These are phyloP conservation scores for Candida maris DNA, from an alignment of 805 yeast species.

Conservation along the genomic window DNA sequence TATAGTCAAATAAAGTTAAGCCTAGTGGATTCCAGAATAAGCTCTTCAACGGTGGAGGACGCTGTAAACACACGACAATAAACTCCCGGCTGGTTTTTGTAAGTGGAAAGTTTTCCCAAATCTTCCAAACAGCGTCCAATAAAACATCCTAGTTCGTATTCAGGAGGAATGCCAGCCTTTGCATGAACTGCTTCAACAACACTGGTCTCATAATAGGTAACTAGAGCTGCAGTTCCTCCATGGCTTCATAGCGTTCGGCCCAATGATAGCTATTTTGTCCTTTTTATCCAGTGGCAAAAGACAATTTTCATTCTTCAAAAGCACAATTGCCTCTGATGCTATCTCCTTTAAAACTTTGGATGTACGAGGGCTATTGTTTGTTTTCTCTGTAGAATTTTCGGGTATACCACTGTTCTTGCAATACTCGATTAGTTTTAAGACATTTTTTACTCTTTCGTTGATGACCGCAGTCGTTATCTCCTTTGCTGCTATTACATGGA, in stretches of 20 bases:
- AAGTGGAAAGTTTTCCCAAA: constrained; percentile 15
- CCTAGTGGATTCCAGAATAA: constrained; percentile 15
- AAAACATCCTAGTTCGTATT: constrained; percentile 35
- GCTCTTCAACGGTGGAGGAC: constrained; percentile 29
- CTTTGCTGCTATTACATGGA: constrained; percentile 41
- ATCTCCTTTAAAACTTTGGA: constrained; percentile 38
- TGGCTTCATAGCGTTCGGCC: constrained; percentile 53
- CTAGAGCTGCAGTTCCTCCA: constrained; percentile 56
- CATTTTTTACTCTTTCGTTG: constrained; percentile 46
- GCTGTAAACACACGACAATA: constrained; percentile 26
- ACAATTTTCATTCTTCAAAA: constrained; percentile 50
- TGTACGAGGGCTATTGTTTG: constrained; percentile 46
- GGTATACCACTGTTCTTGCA: constrained; percentile 42
- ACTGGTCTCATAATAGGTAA: constrained; percentile 20
- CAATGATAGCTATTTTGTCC: constrained; percentile 50
- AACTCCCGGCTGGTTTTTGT: constrained; percentile 26
- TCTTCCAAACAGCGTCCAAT: constrained; percentile 15
- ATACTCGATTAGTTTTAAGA: constrained; percentile 47
- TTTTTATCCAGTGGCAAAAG: constrained; percentile 44
- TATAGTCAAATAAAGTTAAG: constrained; percentile 23
- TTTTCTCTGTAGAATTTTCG: constrained; percentile 36
- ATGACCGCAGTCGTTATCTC: constrained; percentile 41
- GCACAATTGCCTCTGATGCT: constrained; percentile 51
- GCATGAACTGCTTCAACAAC: constrained; percentile 17
- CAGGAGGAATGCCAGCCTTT: constrained; percentile 22